These are phyloP conservation scores for Backusella parvicylindrica DNA, from an alignment of 192 early-diverging fungal genomes.

Conservation along the genomic window DNA sequence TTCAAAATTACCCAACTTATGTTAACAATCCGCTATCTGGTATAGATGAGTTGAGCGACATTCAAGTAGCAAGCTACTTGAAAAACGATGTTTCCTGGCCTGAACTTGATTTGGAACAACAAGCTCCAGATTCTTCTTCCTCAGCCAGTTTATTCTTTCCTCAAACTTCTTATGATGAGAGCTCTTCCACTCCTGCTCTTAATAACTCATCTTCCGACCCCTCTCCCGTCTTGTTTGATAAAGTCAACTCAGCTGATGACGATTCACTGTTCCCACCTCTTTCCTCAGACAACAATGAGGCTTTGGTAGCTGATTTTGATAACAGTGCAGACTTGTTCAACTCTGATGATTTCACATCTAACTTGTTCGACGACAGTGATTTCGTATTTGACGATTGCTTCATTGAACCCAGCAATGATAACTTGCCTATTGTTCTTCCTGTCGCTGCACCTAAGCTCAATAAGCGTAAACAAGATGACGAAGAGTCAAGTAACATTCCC, in stretches of 20 bases:
- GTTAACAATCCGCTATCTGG: background rate
- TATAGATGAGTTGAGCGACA: background rate
- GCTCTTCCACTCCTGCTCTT: background rate
- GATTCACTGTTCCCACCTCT: background rate
- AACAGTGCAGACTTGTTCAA: background rate
- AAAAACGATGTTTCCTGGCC: background rate
- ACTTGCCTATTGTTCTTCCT: background rate
- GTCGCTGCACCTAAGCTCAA: background rate
- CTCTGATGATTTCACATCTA: background rate
- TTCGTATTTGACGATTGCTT: background rate
- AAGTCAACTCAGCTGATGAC: background rate
- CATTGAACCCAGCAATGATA: background rate
- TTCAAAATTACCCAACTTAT: constrained; percentile 1
- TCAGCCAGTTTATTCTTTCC: background rate
- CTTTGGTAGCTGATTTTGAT: background rate
- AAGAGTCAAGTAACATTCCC: background rate
- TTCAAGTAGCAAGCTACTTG: constrained; percentile 1
- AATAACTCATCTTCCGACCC: background rate
- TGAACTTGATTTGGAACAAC: background rate
- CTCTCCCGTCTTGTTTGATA: background rate
- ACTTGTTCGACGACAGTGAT: background rate
- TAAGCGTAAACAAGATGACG: background rate
- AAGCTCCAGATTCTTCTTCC: background rate
- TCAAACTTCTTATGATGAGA: background rate
- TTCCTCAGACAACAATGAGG: background rate